Evolutionary conservation across 163 green algal species (phyloP).

Genomic region (Picocystis sp.): DNA sequence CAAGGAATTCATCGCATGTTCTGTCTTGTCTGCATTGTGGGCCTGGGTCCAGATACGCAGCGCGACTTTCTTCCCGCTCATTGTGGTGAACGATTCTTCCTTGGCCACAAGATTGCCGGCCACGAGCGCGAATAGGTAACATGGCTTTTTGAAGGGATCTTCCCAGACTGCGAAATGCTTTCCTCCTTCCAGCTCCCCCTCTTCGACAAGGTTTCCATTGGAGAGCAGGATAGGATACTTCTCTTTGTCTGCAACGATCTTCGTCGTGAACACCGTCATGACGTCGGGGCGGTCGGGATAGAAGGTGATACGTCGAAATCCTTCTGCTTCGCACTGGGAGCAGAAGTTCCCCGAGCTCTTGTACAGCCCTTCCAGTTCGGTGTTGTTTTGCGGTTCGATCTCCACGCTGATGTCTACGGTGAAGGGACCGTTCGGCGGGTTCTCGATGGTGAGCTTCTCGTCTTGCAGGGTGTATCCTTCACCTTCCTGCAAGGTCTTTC

Average conservation of each 20-base stretch:
- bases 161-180: slow-evolving; percentile 83
- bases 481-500: slow-evolving; percentile 16
- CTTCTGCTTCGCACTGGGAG: slow-evolving; percentile 97
- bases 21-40: slow-evolving; percentile 52
- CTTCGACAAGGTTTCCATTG: slow-evolving; percentile 87
- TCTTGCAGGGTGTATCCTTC: slow-evolving; percentile 26
- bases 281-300: slow-evolving; percentile 51
- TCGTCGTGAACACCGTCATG: slow-evolving; percentile 45
- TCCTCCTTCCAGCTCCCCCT: slow-evolving; percentile 44
- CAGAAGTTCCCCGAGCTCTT: slow-evolving; percentile 90
- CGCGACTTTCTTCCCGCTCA: slow-evolving; percentile 35
- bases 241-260: slow-evolving; percentile 75
- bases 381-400: slow-evolving; percentile 89
- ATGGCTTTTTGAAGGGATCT: slow-evolving; percentile 92
- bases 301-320: slow-evolving; percentile 94
- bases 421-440: slow-evolving; percentile 22
- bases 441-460: slow-evolving; percentile 27
- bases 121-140: slow-evolving; percentile 98
- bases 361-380: slow-evolving; percentile 83
- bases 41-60: slow-evolving; percentile 63
- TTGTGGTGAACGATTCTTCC: slow-evolving; percentile 72
- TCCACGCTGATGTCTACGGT: slow-evolving; percentile 51
- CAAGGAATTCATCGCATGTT: slow-evolving; percentile 78
- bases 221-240: slow-evolving; percentile 86
- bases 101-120: slow-evolving; percentile 70